Evolutionary conservation across 257 asterid species (phyloP), one percentile per base, ranked within the genome.

Genomic region (Solanum sejunctum): DNA sequence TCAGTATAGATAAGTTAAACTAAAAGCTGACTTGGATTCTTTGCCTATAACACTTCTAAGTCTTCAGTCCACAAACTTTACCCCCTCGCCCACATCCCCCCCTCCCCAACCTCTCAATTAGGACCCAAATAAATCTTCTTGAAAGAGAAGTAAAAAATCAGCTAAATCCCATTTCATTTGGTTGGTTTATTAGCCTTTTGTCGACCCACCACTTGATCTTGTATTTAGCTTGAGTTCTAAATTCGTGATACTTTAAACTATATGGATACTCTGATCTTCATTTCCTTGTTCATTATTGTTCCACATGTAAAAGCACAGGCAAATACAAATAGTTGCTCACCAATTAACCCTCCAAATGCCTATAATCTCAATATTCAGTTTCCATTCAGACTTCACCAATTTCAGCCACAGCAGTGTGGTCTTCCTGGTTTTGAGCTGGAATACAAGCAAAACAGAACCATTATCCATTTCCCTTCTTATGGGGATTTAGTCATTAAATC

Each of bases 401-500:
- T 49, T 21, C 89, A 87, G 8, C 89, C 89, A 7, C 56, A 32
- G 36, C 36, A 32, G 36, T 32, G 36, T 32, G 36, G 36, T 32
- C 36, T 32, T 0, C 36, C 36, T 2, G 36, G 36, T 32, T 32
- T 32, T 32, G 36, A 32, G 36, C 36, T 32, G 3, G 2, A 52
- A 67, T 88, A 88, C 88, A 85, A 28, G 36, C 57, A 86, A 11
- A 88, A 91, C 90, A 84, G n/a, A 17, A 87, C 90, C 47, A 78
- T 58, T 23, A 72, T 91, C 20, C 82, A 85, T 63, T 84, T 92
- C n/a, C 90, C 87, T 43, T 57, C n/a, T 13, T 87, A 89, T 43
- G 88, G 92, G 10, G 93, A 86, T 39, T 84, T 92, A 66, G 67
- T 56, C 13, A 88, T 91, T n/a, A 89, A 87, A 84, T 87, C 92